Percentiles rank a stretch among this genome's conserved stretches.
These are phyloP conservation scores for Apiotrichum gracile DNA, from an alignment of 1,284 basidiomycete species.

Conservation along the genomic window DNA sequence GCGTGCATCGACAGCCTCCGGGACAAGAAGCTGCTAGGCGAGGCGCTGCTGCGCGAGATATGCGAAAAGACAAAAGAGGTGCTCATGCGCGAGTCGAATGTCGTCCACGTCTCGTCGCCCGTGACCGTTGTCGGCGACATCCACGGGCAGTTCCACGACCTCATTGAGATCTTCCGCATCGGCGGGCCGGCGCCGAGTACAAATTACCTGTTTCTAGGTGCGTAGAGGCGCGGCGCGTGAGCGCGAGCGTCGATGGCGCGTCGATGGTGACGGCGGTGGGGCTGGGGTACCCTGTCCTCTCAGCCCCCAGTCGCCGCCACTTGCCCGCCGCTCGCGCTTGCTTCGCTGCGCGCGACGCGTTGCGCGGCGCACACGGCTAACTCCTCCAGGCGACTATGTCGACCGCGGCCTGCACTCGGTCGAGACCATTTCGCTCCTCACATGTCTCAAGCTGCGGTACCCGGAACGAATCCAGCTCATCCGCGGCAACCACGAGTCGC, in stretches of 20 bases:
- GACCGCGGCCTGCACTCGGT: slow-evolving; percentile 96
- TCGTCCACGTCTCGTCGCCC: slow-evolving; percentile 95
- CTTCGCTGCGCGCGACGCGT: no score
- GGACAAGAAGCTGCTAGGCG: slow-evolving; percentile 85
- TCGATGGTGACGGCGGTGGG: no score
- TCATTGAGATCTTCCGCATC: slow-evolving; percentile 98
- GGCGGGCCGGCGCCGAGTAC: slow-evolving; percentile 94
- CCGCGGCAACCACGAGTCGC: slow-evolving; percentile 94
- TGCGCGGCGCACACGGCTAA: no score
- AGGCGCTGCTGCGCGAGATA: slow-evolving; percentile 87
- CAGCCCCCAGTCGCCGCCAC: no score
- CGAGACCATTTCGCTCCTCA: slow-evolving; percentile 94
- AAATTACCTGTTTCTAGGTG: slow-evolving; percentile 94
- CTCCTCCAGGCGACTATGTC: slow-evolving; percentile 81
- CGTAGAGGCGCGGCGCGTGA: slow-evolving; percentile 35
- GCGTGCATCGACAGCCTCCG: slow-evolving; percentile 86
- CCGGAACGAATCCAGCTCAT: slow-evolving; percentile 96
- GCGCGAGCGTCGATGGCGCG: no score
- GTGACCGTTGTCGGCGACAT: slow-evolving; percentile 99
- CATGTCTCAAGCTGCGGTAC: slow-evolving; percentile 94
- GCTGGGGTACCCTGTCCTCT: no score
- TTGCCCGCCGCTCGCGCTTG: no score
- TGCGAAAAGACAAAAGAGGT: slow-evolving; percentile 98
- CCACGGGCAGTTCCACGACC: slow-evolving; percentile 97
- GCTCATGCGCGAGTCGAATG: slow-evolving; percentile 97